Conservation (phyloP, 2,329 filamentous ascomycete species). For the Phaeosphaeria sp. region DNA sequence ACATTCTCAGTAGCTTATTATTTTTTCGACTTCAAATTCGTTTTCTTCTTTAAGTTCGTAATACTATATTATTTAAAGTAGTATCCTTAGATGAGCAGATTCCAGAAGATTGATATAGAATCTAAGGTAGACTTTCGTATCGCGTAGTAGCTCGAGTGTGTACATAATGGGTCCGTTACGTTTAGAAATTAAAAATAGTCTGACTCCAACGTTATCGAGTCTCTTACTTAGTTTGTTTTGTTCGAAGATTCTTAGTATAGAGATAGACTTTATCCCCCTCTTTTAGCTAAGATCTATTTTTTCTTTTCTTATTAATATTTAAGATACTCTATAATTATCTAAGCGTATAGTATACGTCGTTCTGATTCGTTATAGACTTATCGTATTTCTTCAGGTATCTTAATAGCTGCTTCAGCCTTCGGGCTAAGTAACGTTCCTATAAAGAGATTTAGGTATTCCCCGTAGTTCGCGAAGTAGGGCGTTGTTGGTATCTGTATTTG, state of each 20-base stretch:
- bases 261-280: conserved; percentile 12
- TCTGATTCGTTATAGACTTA: conserved; percentile 6
- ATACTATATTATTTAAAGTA: background rate
- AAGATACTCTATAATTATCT: conserved; percentile 6
- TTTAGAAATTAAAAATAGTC: conserved; percentile 6
- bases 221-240: conserved; percentile 8
- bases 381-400: conserved; percentile 5
- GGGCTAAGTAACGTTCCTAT: conserved; percentile 5
- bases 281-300: conserved; percentile 16
- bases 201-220: conserved; percentile 1
- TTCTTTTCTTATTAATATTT: conserved; percentile 18
- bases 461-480: too few species aligned
- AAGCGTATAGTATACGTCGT: conserved; percentile 1
- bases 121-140: background rate
- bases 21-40: background rate
- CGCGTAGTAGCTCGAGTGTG: conserved; percentile 1
- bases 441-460: conserved; percentile 15
- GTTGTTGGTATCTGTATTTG: too few species aligned
- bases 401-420: background rate
- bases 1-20: too few species aligned
- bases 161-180: conserved; percentile 2
- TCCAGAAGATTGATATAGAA: background rate
- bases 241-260: conserved; percentile 10
- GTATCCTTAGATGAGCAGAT: background rate
- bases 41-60: conserved; percentile 1